Percentiles rank a stretch among this genome's conserved stretches.
Evolutionary conservation across 495 filamentous ascomycete genomes (phyloP).

Genomic region (Penicillium simplicissimum): DNA sequence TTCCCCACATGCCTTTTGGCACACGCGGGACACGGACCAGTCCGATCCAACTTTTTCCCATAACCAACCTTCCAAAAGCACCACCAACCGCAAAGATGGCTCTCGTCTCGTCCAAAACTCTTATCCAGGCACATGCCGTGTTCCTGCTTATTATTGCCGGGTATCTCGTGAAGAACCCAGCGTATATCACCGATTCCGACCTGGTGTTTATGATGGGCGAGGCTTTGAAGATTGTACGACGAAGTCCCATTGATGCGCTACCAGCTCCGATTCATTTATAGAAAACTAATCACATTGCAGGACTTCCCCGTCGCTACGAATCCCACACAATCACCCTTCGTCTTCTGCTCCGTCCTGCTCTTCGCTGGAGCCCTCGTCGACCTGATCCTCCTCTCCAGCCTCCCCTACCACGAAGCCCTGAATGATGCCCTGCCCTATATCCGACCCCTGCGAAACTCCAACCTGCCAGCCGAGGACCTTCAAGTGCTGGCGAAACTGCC

Average conservation of each 20-base stretch:
- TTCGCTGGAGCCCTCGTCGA: constrained; percentile 68
- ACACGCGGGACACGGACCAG: constrained; percentile 19
- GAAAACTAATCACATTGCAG: constrained; percentile 25
- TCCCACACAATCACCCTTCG: constrained; percentile 61
- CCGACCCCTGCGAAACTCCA: constrained; percentile 28
- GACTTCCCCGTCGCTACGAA: constrained; percentile 57
- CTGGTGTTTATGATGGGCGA: constrained; percentile 83
- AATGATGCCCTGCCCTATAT: constrained; percentile 36
- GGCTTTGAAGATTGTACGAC: constrained; percentile 70
- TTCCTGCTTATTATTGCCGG: constrained; percentile 80
- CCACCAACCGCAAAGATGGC: constrained; percentile 57
- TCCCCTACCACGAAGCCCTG: constrained; percentile 45
- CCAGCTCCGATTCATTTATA: constrained; percentile 24
- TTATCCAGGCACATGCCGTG: constrained; percentile 76
- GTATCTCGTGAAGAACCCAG: constrained; percentile 75
- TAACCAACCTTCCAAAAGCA: constrained; percentile 1
- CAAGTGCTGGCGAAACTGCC: constrained; percentile 41
- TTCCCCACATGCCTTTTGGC: constrained; percentile 24
- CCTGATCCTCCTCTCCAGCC: constrained; percentile 64
- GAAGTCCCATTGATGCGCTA: neutral
- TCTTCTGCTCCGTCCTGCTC: constrained; percentile 71
- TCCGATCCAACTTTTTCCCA: constrained; percentile 11
- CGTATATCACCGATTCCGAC: constrained; percentile 71
- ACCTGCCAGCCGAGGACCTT: constrained; percentile 32
- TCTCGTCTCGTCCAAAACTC: constrained; percentile 70